Percentiles rank a stretch among this genome's conserved stretches.
These are phyloP conservation scores for Kuraishia ogatae DNA, from an alignment of 805 yeast species.

Conservation along the genomic window DNA sequence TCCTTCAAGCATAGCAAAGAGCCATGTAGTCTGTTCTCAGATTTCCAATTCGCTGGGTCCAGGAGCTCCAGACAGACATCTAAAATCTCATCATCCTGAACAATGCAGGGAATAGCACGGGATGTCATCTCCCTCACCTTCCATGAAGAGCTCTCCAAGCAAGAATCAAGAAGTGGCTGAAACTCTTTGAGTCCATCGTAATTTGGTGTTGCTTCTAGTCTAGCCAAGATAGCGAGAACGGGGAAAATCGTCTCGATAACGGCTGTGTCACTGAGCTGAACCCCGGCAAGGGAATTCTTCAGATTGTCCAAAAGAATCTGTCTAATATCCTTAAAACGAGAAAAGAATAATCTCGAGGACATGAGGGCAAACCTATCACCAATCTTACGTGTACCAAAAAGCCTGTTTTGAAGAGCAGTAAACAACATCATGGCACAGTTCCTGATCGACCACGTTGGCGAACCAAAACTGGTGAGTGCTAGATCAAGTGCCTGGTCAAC, in stretches of 20 bases:
- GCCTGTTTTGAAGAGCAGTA: slow-evolving; percentile 69
- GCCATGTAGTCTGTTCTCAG: slow-evolving; percentile 54
- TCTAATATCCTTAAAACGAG: slow-evolving; percentile 47
- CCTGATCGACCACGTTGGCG: slow-evolving; percentile 75
- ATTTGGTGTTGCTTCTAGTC: slow-evolving; percentile 54
- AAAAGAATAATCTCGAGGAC: slow-evolving; percentile 64
- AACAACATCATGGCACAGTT: slow-evolving; percentile 93
- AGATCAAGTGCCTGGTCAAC: slow-evolving; percentile 51
- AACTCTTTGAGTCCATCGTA: slow-evolving; percentile 46
- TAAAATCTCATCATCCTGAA: slow-evolving; percentile 22
- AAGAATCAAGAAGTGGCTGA: slow-evolving; percentile 32
- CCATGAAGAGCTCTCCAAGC: slow-evolving; percentile 57
- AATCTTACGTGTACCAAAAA: slow-evolving; percentile 56
- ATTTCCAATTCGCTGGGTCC: slow-evolving; percentile 1
- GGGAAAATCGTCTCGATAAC: slow-evolving; percentile 64
- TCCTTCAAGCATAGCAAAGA: slow-evolving; percentile 37
- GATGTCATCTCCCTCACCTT: slow-evolving; percentile 87
- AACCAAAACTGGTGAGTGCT: slow-evolving; percentile 54
- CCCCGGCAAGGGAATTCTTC: slow-evolving; percentile 16
- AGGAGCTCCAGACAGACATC: slow-evolving; percentile 21
- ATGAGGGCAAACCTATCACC: slow-evolving; percentile 28
- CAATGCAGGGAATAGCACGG: slow-evolving; percentile 47
- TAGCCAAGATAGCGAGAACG: slow-evolving; percentile 60
- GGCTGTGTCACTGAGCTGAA: slow-evolving; percentile 5
- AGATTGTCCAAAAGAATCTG: slow-evolving; percentile 38